These are phyloP conservation scores for Oxyria digyna DNA, from an alignment of 148 eudicot species.

Conservation along the genomic window DNA sequence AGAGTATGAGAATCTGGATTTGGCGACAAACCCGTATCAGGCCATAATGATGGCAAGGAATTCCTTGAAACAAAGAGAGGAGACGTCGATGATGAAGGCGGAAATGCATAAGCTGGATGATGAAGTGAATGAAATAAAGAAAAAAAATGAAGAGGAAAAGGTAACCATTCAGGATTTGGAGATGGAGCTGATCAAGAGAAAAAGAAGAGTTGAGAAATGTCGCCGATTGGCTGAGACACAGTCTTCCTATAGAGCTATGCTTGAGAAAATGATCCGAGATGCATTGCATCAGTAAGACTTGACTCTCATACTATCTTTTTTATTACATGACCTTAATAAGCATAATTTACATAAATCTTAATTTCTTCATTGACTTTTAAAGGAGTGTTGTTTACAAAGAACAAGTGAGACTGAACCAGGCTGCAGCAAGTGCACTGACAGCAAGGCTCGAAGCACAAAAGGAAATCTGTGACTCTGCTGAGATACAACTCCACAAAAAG, in stretches of 20 bases:
- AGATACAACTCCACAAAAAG: slow-evolving; percentile 64
- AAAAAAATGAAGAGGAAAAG: slow-evolving; percentile 76
- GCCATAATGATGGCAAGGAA: slow-evolving; percentile 87
- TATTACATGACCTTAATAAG: background rate
- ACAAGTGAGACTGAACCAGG: slow-evolving; percentile 76
- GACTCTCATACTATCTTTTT: background rate
- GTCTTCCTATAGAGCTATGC: slow-evolving; percentile 61
- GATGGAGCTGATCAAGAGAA: slow-evolving; percentile 48
- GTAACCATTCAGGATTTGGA: slow-evolving; percentile 67
- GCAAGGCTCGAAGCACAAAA: slow-evolving; percentile 97
- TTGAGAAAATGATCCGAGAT: slow-evolving; percentile 91
- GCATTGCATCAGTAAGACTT: slow-evolving; percentile 94
- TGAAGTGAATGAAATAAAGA: slow-evolving; percentile 44
- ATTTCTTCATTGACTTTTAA: background rate
- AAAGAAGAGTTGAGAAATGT: slow-evolving; percentile 72
- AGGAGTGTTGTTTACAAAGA: slow-evolving; percentile 90
- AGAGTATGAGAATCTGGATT: slow-evolving; percentile 58
- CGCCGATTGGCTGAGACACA: slow-evolving; percentile 82
- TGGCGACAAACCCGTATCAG: slow-evolving; percentile 63
- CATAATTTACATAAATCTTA: no score
- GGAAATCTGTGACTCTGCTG: slow-evolving; percentile 75
- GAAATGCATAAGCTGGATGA: slow-evolving; percentile 71
- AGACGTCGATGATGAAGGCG: slow-evolving; percentile 49
- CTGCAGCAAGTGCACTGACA: slow-evolving; percentile 67
- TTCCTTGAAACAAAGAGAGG: slow-evolving; percentile 77